Percentiles rank a stretch among this genome's conserved stretches.
Evolutionary conservation across 1,284 basidiomycete genomes (phyloP).

Genomic region (Exobasidium cylindrosporum): DNA sequence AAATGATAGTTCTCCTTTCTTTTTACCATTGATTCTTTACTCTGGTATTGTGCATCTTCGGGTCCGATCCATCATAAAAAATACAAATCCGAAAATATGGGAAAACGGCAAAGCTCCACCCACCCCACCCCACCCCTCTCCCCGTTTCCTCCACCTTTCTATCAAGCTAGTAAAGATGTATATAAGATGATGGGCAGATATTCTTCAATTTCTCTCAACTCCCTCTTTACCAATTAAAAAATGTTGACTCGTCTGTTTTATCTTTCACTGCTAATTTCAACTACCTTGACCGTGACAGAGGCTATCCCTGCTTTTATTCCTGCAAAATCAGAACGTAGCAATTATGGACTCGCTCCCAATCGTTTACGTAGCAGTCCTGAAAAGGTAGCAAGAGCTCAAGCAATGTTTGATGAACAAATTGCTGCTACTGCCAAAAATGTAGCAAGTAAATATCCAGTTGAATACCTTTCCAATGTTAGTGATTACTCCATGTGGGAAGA

Average conservation of each 20-base stretch:
- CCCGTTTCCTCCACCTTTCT: no score
- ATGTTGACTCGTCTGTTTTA: not conserved
- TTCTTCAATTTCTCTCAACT: slow-evolving; percentile 2
- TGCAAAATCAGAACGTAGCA: slow-evolving; percentile 1
- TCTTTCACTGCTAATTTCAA: not conserved
- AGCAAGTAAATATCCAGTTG: slow-evolving; percentile 12
- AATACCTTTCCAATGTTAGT: slow-evolving; percentile 8
- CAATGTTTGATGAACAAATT: not conserved
- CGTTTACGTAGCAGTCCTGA: not conserved
- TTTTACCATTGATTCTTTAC: no score
- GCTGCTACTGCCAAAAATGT: slow-evolving; percentile 1
- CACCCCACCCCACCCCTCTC: no score
- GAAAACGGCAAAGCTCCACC: no score
- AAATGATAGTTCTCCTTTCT: no score
- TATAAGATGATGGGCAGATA: slow-evolving; percentile 1
- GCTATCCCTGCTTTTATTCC: slow-evolving; percentile 6
- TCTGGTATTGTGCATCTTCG: no score
- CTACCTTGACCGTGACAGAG: not conserved
- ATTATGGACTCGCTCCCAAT: not conserved
- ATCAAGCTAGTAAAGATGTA: no score
- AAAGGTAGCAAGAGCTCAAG: slow-evolving; percentile 1
- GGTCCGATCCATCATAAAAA: no score
- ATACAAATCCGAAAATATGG: no score
- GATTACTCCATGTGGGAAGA: slow-evolving; percentile 12
- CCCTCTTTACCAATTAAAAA: no score